Evolutionary conservation across 129 eudicot genomes (phyloP).

Genomic region (Artemisia tridentata): DNA sequence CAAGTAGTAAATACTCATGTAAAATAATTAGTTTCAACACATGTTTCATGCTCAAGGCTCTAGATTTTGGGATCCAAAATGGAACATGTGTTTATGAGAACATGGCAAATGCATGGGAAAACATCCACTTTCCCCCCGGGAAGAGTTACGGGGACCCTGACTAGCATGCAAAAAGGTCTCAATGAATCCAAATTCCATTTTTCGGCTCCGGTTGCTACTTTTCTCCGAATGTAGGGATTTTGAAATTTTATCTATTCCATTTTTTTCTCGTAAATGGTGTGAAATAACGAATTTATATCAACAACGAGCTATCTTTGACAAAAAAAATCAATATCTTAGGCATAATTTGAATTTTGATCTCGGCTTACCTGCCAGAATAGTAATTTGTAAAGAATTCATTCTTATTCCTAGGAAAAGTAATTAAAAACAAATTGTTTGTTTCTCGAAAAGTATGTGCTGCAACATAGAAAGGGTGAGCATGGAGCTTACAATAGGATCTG

Average conservation of each 20-base stretch:
- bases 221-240: too few species aligned
- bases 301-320: too few species aligned
- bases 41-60: constrained; percentile 4
- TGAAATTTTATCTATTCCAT: background rate
- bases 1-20: constrained; percentile 7
- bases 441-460: background rate
- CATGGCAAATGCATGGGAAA: background rate
- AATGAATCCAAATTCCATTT: too few species aligned
- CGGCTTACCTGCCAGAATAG: background rate
- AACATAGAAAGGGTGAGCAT: background rate
- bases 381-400: background rate
- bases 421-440: background rate
- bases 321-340: background rate
- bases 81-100: background rate
- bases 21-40: constrained; percentile 5
- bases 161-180: background rate
- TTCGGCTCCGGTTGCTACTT: too few species aligned
- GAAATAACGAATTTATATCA: too few species aligned
- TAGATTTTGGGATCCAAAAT: background rate
- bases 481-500: constrained; percentile 83
- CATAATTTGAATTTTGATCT: background rate
- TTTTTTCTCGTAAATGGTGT: background rate
- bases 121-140: background rate
- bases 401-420: background rate
- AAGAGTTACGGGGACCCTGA: background rate